Conservation (phyloP, 83 land plant species). For the Larix sibirica region DNA sequence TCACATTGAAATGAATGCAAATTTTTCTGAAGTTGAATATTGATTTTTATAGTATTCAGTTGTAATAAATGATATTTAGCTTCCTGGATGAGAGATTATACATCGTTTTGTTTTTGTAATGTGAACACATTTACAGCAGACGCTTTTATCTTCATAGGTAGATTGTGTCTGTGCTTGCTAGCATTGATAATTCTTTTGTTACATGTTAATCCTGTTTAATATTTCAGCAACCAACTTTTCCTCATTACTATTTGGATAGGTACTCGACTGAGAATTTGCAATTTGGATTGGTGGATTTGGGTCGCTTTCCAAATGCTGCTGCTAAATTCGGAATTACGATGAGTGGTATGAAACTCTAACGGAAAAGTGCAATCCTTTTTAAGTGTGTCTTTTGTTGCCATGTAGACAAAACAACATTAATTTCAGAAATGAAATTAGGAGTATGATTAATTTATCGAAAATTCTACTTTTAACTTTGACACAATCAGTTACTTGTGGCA, state of each 20-base stretch:
- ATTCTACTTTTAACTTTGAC: not conserved
- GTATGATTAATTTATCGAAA: not conserved
- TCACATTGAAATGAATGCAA: slow-evolving; percentile 6
- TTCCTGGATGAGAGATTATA: not conserved
- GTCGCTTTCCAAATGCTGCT: slow-evolving; percentile 71
- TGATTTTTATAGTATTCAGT: not conserved
- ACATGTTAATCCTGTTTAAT: not conserved
- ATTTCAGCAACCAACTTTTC: not conserved
- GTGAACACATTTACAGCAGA: not conserved
- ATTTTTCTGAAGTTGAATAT: too few species aligned
- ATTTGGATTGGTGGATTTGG: slow-evolving; percentile 69
- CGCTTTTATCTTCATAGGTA: not conserved
- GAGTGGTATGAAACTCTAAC: slow-evolving; percentile 25
- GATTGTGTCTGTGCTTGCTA: not conserved
- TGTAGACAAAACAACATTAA: not conserved
- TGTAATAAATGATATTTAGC: not conserved
- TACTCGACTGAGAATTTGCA: slow-evolving; percentile 56
- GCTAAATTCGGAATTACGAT: slow-evolving; percentile 60
- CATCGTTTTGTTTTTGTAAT: not conserved
- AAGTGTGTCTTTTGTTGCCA: not conserved
- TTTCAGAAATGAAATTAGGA: not conserved
- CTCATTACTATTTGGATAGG: slow-evolving; percentile 22
- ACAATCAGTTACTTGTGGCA: not conserved
- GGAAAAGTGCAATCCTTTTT: not conserved
- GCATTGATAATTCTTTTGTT: not conserved